Conservation (phyloP, 140 eudicot genomes). For the Oenanthe javanica region DNA sequence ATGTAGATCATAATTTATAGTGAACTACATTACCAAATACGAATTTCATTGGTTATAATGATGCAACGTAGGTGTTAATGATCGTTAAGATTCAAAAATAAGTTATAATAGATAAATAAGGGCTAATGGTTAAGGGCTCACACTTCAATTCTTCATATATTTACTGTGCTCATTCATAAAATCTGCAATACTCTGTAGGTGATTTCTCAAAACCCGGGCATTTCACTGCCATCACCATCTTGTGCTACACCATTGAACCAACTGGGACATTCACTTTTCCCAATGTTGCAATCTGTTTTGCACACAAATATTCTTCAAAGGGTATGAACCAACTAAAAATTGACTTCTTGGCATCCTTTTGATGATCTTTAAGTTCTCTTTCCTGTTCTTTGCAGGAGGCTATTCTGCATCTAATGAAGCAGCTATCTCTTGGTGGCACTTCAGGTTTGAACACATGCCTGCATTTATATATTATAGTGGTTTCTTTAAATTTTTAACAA, state of each 20-base stretch:
- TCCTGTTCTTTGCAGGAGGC: conserved; percentile 39
- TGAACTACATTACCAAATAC: neutral
- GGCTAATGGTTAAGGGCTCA: too few relatives aligned
- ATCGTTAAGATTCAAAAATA: neutral
- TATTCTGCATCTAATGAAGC: conserved; percentile 44
- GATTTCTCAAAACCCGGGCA: conserved; percentile 38
- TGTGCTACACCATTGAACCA: conserved; percentile 39
- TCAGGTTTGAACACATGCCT: conserved; percentile 33
- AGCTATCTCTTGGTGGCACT: conserved; percentile 40
- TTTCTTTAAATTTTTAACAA: neutral
- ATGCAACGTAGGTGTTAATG: neutral
- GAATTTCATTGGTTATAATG: neutral
- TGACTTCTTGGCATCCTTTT: neutral
- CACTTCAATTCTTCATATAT: neutral
- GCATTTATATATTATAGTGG: neutral
- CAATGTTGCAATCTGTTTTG: conserved; percentile 46
- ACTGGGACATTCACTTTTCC: conserved; percentile 32
- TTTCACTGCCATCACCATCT: conserved; percentile 32
- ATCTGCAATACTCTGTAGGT: conserved; percentile 33
- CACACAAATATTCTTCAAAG: conserved; percentile 57
- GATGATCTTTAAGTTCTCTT: neutral
- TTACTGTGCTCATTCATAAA: neutral
- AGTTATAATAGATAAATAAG: neutral
- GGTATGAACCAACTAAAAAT: conserved; percentile 30
- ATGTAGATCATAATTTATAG: neutral